Evolutionary conservation across 805 yeast species (phyloP).

Genomic region (Saccharomyces jurei): DNA sequence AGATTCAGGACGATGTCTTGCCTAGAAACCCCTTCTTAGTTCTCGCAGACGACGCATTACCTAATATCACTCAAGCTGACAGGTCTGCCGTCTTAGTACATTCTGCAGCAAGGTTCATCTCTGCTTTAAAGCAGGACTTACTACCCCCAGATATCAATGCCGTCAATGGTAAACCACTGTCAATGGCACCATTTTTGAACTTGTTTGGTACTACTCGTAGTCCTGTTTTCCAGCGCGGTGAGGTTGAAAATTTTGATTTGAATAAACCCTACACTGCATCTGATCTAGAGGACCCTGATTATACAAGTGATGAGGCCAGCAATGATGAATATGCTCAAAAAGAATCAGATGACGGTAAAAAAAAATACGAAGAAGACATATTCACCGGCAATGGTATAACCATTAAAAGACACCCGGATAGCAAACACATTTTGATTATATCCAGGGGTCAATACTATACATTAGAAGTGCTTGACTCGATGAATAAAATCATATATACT

Average conservation of each 20-base stretch:
- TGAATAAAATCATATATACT: slow-evolving; percentile 55
- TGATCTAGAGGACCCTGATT: slow-evolving; percentile 35
- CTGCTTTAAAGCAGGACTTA: slow-evolving; percentile 46
- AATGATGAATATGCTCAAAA: not conserved
- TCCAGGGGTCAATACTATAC: slow-evolving; percentile 82
- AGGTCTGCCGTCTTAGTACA: slow-evolving; percentile 60
- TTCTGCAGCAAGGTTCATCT: slow-evolving; percentile 58
- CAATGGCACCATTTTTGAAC: slow-evolving; percentile 62
- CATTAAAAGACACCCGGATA: slow-evolving; percentile 55
- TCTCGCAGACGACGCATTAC: slow-evolving; percentile 65
- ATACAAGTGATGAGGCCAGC: slow-evolving; percentile 12
- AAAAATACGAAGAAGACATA: slow-evolving; percentile 8
- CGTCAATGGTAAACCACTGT: slow-evolving; percentile 41
- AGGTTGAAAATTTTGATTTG: slow-evolving; percentile 29
- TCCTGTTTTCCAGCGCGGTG: slow-evolving; percentile 33
- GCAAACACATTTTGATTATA: slow-evolving; percentile 67
- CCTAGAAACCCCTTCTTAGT: slow-evolving; percentile 75
- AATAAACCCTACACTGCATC: slow-evolving; percentile 39
- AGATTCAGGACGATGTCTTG: slow-evolving; percentile 53
- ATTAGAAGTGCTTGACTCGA: slow-evolving; percentile 69
- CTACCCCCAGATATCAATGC: slow-evolving; percentile 54
- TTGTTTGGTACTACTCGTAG: slow-evolving; percentile 63
- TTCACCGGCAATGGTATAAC: slow-evolving; percentile 49
- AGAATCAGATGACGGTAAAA: slow-evolving; percentile 4
- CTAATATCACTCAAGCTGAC: slow-evolving; percentile 54